phyloP scores from a whole-genome alignment of 75 land plant species.

The Pseudotsuga menziesii region DNA sequence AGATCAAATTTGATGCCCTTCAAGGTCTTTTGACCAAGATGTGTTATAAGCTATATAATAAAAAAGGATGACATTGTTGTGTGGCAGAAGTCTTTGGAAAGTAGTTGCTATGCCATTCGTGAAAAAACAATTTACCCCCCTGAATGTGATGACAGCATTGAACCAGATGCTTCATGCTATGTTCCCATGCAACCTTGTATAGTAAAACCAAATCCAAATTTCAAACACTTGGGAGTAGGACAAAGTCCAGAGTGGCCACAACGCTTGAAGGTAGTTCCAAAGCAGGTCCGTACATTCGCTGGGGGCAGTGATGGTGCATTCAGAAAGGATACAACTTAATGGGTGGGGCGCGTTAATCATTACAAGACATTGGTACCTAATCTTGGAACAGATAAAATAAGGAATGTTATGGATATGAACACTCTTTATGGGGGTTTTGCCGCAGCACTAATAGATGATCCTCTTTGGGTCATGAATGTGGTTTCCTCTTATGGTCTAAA shows the following conservation, averaged over 20 bases:
- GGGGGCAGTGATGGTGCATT: slow-evolving; percentile 55
- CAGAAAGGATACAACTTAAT: slow-evolving; percentile 58
- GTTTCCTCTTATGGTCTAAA: slow-evolving; percentile 83
- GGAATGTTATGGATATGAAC: slow-evolving; percentile 98
- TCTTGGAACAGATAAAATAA: slow-evolving; percentile 53
- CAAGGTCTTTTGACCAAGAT: slow-evolving; percentile 50
- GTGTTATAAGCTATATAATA: slow-evolving; percentile 69
- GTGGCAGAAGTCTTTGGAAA: slow-evolving; percentile 79
- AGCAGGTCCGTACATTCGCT: slow-evolving; percentile 40
- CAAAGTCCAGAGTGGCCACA: slow-evolving; percentile 74
- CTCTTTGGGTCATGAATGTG: slow-evolving; percentile 96
- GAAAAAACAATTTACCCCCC: slow-evolving; percentile 51
- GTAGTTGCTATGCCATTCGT: slow-evolving; percentile 59
- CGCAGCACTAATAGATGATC: slow-evolving; percentile 59
- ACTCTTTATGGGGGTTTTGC: slow-evolving; percentile 89
- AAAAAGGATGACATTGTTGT: slow-evolving; percentile 85
- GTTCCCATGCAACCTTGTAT: slow-evolving; percentile 32
- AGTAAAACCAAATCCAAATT: slow-evolving; percentile 33
- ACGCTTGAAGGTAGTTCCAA: slow-evolving; percentile 52
- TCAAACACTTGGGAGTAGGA: slow-evolving; percentile 38
- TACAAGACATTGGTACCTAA: slow-evolving; percentile 72
- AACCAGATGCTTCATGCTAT: slow-evolving; percentile 77
- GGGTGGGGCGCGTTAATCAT: slow-evolving; percentile 57
- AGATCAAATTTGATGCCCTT: slow-evolving; percentile 51
- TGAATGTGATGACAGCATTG: slow-evolving; percentile 78